phyloP scores from a whole-genome alignment of 495 filamentous ascomycete genomes.

The Aspergillus heteromorphus region DNA sequence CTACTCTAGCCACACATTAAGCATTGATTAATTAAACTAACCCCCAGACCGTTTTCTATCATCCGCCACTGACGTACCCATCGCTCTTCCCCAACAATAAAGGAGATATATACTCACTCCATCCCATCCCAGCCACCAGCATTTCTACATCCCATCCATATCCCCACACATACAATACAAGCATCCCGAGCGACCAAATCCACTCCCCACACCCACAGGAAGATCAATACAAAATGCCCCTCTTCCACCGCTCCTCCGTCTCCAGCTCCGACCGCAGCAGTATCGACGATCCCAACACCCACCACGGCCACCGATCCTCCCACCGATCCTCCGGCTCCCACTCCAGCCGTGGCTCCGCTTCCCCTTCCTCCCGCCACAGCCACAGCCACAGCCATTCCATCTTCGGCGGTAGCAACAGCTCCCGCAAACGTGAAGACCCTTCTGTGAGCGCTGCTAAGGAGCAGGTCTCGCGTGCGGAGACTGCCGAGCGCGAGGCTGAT shows the following conservation, averaged over 20 bases:
- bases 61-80: background rate
- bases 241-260: constrained; percentile 25
- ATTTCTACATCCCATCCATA: background rate
- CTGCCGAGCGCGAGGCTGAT: constrained; percentile 58
- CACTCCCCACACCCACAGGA: background rate
- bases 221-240: constrained; percentile 17
- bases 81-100: background rate
- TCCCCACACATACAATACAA: background rate
- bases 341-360: constrained; percentile 10
- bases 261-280: constrained; percentile 16
- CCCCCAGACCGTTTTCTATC: background rate
- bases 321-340: constrained; percentile 12
- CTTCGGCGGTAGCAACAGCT: background rate
- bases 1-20: background rate
- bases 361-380: constrained; percentile 12
- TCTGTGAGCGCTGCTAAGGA: constrained; percentile 53
- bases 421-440: constrained; percentile 48
- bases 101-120: background rate
- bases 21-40: background rate
- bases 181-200: background rate
- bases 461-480: constrained; percentile 52
- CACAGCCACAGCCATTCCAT: constrained; percentile 25
- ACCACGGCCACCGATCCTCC: constrained; percentile 6
- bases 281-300: constrained; percentile 13
- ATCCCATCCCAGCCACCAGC: background rate